Evolutionary conservation across 208 protist species (phyloP).

Genomic region (Polymyxa betae): DNA sequence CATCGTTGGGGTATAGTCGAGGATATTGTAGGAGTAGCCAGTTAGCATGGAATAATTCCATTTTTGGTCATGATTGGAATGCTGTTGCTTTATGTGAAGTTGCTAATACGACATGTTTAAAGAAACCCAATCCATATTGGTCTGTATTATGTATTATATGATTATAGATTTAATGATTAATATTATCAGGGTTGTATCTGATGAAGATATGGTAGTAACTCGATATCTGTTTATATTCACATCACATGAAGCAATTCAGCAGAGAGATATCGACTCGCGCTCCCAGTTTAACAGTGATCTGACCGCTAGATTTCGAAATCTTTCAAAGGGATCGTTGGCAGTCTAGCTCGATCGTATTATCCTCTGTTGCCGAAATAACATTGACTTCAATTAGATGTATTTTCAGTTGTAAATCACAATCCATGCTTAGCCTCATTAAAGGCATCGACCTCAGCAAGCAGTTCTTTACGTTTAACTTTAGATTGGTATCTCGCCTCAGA

Average conservation of each 20-base stretch:
- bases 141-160: background rate
- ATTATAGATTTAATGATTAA: background rate
- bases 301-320: too few relatives aligned
- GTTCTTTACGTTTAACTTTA: background rate
- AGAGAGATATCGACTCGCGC: background rate
- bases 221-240: background rate
- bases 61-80: background rate
- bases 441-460: conserved; percentile 5
- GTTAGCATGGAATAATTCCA: background rate
- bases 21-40: background rate
- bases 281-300: too few relatives aligned
- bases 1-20: background rate
- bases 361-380: too few relatives aligned
- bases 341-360: too few relatives aligned
- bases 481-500: background rate
- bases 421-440: conserved; percentile 24
- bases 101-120: background rate
- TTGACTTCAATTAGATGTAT: too few relatives aligned
- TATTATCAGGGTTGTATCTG: background rate
- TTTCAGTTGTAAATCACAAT: too few relatives aligned
- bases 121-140: background rate
- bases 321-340: too few relatives aligned
- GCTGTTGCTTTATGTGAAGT: background rate
- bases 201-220: background rate
- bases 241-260: background rate